Evolutionary conservation across 257 asterid species (phyloP), one percentile per base, ranked within the genome.

Genomic region (Ehretia macrophylla): DNA sequence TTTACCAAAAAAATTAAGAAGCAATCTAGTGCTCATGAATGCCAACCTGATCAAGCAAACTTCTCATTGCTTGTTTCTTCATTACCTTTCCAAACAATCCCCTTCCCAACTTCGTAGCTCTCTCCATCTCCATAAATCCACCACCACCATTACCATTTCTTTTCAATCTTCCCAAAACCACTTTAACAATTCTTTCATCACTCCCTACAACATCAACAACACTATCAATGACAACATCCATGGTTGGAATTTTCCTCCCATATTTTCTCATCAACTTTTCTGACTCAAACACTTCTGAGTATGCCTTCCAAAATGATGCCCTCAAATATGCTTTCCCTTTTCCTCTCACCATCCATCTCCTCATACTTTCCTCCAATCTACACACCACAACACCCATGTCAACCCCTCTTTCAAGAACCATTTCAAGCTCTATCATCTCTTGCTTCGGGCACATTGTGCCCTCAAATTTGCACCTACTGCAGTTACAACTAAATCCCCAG

Each of bases 11-110:
- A n/a, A 38, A 5, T 38, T 5, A 38, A 38, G 44, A 38, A 38
- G 6, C 44, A 5, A 38, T 38, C 44, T 53, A 27, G 14, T 52
- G 72, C 39, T 73, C 77, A 49, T 68, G 62, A 62, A 27, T 51
- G 54, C 65, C 62, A 69, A 65, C 63, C 58, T 78, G 80, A n/a
- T n/a, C n/a, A 66, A 86, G 67, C 75, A 88, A 77, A 50, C 44
- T 68, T 80, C 56, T 84, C 72, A 85, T 57, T 39, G 90, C 86
- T 61, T 83, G 95, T 75, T 74, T 86, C 78, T 84, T 89, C 86
- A 84, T 82, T 16, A 85, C 72, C 66, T 84, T 89, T n/a, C 97
- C 97, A 76, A 78, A 90, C 65, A 90, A 56, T 71, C 97, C 97
- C 71, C 86, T 85, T 63, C 94, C 96, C 32, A 87, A 53, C 55